Percentiles rank a stretch among this genome's conserved stretches.
Evolutionary conservation across 2,329 filamentous ascomycete genomes (phyloP).

Genomic region (Rhinocladiella mackenziei): DNA sequence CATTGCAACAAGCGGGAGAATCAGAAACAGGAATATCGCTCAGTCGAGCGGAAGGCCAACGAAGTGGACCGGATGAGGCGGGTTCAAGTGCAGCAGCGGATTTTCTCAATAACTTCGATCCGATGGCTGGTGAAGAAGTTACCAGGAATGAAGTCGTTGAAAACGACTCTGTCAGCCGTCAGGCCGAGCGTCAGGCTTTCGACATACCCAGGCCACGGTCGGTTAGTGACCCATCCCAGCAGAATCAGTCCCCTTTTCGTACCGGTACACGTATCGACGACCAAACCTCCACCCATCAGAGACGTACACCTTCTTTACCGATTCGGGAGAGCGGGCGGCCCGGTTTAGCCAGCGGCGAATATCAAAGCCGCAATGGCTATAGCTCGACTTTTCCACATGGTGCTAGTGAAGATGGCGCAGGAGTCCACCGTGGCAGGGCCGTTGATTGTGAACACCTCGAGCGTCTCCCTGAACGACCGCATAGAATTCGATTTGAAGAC

Average conservation of each 20-base stretch:
- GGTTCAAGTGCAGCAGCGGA: slow-evolving; percentile 15
- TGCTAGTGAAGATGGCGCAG: background rate
- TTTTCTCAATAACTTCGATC: slow-evolving; percentile 26
- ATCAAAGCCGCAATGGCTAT: background rate
- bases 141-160: background rate
- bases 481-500: slow-evolving; percentile 1
- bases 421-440: background rate
- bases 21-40: slow-evolving; percentile 5
- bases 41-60: background rate
- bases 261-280: background rate
- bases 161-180: background rate
- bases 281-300: background rate
- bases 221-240: background rate
- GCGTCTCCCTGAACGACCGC: slow-evolving; percentile 1
- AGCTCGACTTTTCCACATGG: background rate
- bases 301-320: slow-evolving; percentile 5
- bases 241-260: background rate
- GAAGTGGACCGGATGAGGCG: background rate
- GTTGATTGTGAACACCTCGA: slow-evolving; percentile 3
- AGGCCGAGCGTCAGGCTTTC: background rate
- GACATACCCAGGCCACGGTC: background rate
- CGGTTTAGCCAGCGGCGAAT: background rate
- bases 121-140: slow-evolving; percentile 1
- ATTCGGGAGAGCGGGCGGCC: slow-evolving; percentile 1
- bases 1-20: background rate